Percentiles rank a stretch among this genome's conserved stretches.
phyloP scores from a whole-genome alignment of 2,329 filamentous ascomycete species.

The Tolypocladium cylindrosporum region DNA sequence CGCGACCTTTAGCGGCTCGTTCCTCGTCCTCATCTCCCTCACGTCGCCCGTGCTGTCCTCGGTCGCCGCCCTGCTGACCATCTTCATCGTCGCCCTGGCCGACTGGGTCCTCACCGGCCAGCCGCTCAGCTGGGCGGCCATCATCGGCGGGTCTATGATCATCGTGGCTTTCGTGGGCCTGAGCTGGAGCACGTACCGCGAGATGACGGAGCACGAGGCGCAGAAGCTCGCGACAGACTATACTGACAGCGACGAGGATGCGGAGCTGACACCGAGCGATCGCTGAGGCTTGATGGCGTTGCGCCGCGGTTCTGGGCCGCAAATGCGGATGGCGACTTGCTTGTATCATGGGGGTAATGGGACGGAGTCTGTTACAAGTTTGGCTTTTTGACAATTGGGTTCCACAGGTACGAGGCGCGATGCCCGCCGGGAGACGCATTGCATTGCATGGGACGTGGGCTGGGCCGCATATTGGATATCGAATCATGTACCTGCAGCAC shows the following conservation, averaged over 20 bases:
- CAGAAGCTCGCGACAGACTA: slow-evolving; percentile 40
- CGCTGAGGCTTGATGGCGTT: neutral
- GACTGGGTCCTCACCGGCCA: slow-evolving; percentile 81
- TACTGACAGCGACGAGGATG: slow-evolving; percentile 38
- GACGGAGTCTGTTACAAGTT: neutral
- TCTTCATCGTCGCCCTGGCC: slow-evolving; percentile 88
- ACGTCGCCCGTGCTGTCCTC: slow-evolving; percentile 88
- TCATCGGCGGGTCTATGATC: slow-evolving; percentile 78
- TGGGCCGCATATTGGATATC: neutral
- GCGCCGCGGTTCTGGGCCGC: neutral
- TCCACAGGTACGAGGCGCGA: neutral
- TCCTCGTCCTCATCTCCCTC: slow-evolving; percentile 84
- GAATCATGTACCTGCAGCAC: neutral
- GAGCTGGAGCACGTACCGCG: slow-evolving; percentile 83
- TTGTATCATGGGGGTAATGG: neutral
- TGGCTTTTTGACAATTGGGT: neutral
- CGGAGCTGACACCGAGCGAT: slow-evolving; percentile 16
- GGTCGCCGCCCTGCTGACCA: slow-evolving; percentile 87
- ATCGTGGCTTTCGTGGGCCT: slow-evolving; percentile 79
- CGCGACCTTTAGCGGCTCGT: slow-evolving; percentile 84
- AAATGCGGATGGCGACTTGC: neutral
- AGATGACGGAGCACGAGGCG: slow-evolving; percentile 77
- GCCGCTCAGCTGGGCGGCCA: slow-evolving; percentile 62
- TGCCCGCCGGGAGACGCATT: neutral
- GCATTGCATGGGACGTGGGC: neutral